phyloP scores from a whole-genome alignment of 1,284 basidiomycete species.

The Flammula alnicola region DNA sequence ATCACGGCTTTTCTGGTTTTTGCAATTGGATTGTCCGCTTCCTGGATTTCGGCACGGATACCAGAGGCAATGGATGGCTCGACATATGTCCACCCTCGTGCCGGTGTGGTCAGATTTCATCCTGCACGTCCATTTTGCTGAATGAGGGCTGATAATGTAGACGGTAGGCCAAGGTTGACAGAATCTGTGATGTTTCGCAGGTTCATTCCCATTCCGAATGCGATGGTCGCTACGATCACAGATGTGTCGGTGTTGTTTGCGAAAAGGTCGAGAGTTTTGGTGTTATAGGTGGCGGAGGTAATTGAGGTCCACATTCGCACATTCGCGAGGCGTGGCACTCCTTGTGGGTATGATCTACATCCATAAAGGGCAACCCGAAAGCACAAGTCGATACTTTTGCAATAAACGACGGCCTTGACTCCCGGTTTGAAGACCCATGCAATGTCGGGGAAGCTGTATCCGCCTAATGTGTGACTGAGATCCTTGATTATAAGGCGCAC shows the following conservation, averaged over 20 bases:
- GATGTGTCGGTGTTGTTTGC: slow-evolving; percentile 17
- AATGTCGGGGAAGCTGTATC: slow-evolving; percentile 22
- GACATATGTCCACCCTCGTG: too few species aligned
- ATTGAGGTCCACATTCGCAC: slow-evolving; percentile 17
- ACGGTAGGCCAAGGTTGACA: slow-evolving; percentile 27
- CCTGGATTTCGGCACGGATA: too few species aligned
- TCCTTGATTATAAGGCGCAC: slow-evolving; percentile 17
- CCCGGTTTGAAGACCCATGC: slow-evolving; percentile 23
- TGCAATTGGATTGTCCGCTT: too few species aligned
- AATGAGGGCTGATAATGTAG: slow-evolving; percentile 18
- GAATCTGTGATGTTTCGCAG: slow-evolving; percentile 24
- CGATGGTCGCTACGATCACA: slow-evolving; percentile 29
- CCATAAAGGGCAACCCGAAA: slow-evolving; percentile 15
- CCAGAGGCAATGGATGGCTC: too few species aligned
- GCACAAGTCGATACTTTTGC: slow-evolving; percentile 14
- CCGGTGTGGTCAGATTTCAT: too few species aligned
- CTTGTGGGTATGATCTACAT: too few species aligned
- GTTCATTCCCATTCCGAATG: slow-evolving; percentile 31
- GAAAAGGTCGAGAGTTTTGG: slow-evolving; percentile 23
- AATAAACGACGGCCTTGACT: slow-evolving; percentile 19
- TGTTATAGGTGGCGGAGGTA: slow-evolving; percentile 20
- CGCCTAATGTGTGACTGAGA: slow-evolving; percentile 16
- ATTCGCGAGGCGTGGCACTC: too few species aligned
- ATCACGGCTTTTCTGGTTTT: too few species aligned
- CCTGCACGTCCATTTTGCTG: too few species aligned